Evolutionary conservation across 192 early-diverging fungal species (phyloP), one percentile per base, ranked within the genome.

Genomic region (Ambispora gerdemannii): DNA sequence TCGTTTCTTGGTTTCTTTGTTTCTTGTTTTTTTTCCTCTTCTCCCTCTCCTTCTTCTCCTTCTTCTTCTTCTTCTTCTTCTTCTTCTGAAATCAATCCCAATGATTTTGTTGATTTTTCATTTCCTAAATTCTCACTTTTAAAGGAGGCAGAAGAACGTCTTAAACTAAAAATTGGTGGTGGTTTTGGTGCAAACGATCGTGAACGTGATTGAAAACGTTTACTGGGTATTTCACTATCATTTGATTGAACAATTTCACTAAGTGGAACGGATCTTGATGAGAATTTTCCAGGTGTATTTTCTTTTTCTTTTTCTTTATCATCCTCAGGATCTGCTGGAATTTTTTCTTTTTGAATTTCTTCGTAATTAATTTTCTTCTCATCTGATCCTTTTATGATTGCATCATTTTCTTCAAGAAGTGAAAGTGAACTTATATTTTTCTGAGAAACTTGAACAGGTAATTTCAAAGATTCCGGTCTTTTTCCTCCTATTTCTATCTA

Each of bases 61-160:
- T 36, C 20, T 22, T 67, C 65, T 47, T 58, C 53, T 27, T 70
- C 55, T 25, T 10, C 22, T 20, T 68, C 67, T 27, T 68, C 67
- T 10, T 34, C 25, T 24, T 68, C 67, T 28, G 11, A 17, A 56
- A 69, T 70, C n/a, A 15, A 22, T 4, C 22, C 50, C 19, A 67
- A 10, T 15, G 38, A 43, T 43, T 43, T 43, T 43, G 38, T 43
- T 15, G 38, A 10, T 6, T 15, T 43, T 6, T 43, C 38, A 43
- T 43, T 15, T 15, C 38, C 38, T 43, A 15, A 43, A 43, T 15
- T 43, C 15, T 43, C 38, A 43, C 15, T 15, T 15, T 43, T 43
- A 15, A 43, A 43, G 6, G 38, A 15, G 15, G 6, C 6, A 15
- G 38, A 43, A 43, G 38, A 43, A 10, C 7, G 6, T 43, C 38